phyloP scores from a whole-genome alignment of 1,139 yeast genomes.

The Magnusiomyces tetraspermus region DNA sequence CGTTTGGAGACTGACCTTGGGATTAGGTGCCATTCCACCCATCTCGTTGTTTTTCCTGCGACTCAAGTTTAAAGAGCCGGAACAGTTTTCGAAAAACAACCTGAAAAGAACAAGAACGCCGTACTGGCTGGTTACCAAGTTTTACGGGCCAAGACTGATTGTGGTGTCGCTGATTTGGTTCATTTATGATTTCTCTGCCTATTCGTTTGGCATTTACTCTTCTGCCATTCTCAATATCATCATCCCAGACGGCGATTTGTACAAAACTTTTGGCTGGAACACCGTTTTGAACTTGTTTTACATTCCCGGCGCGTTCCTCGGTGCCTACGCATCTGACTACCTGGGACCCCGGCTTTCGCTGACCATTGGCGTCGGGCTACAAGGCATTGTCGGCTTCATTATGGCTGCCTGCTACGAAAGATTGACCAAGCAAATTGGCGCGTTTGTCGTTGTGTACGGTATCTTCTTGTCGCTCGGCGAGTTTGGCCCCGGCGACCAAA shows the following conservation, averaged over 20 bases:
- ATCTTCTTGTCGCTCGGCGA: slow-evolving; percentile 81
- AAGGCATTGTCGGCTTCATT: slow-evolving; percentile 73
- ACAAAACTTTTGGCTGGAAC: slow-evolving; percentile 85
- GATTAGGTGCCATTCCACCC: slow-evolving; percentile 89
- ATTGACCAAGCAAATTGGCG: slow-evolving; percentile 56
- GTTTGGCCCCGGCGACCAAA: slow-evolving; percentile 90
- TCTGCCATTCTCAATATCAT: slow-evolving; percentile 52
- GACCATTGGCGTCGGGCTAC: slow-evolving; percentile 55
- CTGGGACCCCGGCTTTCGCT: slow-evolving; percentile 81
- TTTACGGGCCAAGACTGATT: slow-evolving; percentile 72
- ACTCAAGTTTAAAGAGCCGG: slow-evolving; percentile 63
- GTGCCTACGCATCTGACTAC: slow-evolving; percentile 76
- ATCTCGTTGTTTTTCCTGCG: slow-evolving; percentile 66
- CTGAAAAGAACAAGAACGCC: slow-evolving; percentile 62
- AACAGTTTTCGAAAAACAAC: slow-evolving; percentile 57
- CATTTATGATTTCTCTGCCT: slow-evolving; percentile 77
- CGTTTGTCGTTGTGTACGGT: slow-evolving; percentile 78
- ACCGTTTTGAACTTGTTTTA: slow-evolving; percentile 80
- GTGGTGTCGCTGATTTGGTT: slow-evolving; percentile 79
- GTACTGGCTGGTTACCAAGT: slow-evolving; percentile 57
- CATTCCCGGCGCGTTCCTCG: slow-evolving; percentile 79
- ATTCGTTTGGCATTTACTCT: slow-evolving; percentile 81
- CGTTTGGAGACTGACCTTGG: slow-evolving; percentile 89
- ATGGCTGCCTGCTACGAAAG: slow-evolving; percentile 64
- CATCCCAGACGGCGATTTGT: slow-evolving; percentile 54